Evolutionary conservation across 345 rosid genomes (phyloP).

Genomic region (Cardiospermum halicacabum): DNA sequence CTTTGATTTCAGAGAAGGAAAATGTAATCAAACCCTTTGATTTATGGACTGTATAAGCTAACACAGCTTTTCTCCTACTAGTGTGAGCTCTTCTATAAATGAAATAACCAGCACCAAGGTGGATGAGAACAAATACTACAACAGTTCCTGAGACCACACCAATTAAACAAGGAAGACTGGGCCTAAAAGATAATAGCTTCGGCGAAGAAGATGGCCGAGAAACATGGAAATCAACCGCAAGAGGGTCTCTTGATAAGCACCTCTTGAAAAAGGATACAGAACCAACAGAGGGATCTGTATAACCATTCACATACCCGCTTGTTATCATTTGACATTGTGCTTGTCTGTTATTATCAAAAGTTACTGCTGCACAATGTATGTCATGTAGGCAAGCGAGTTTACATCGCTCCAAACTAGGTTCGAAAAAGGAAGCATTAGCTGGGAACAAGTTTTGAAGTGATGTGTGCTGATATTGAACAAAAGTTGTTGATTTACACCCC

Average conservation of each 20-base stretch:
- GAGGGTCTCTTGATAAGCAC: constrained; percentile 58
- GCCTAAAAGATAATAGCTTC: constrained; percentile 16
- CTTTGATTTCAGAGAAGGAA: constrained; percentile 56
- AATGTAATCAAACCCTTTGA: constrained; percentile 56
- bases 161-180: constrained; percentile 54
- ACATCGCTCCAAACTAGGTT: constrained; percentile 46
- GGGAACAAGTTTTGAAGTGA: constrained; percentile 66
- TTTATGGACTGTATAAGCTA: constrained; percentile 28
- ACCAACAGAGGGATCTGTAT: constrained; percentile 54
- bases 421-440: constrained; percentile 38
- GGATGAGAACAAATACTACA: constrained; percentile 41
- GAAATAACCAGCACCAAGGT: constrained; percentile 43
- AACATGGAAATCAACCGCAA: constrained; percentile 40
- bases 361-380: constrained; percentile 50
- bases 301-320: constrained; percentile 57
- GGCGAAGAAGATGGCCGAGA: constrained; percentile 21
- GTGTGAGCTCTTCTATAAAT: constrained; percentile 42
- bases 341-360: constrained; percentile 52
- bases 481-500: constrained; percentile 33
- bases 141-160: constrained; percentile 54
- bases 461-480: constrained; percentile 45
- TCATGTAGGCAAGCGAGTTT: constrained; percentile 42
- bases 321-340: constrained; percentile 46
- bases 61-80: constrained; percentile 38
- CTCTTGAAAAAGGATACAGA: constrained; percentile 61